Conservation (phyloP, 108 stramenopile species). For the Seminavis robusta region DNA sequence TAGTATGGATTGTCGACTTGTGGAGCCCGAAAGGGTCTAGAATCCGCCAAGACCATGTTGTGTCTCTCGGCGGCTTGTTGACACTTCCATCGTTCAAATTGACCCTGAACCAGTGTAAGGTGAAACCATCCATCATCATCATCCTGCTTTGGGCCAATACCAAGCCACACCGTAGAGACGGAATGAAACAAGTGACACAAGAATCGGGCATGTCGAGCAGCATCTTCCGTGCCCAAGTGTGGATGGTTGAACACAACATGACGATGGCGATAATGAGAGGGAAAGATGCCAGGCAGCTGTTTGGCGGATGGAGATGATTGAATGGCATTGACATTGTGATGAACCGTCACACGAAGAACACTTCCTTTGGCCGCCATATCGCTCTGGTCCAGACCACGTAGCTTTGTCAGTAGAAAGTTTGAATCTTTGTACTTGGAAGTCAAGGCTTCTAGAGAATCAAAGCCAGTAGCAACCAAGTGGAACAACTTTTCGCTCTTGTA, state of each 20-base stretch:
- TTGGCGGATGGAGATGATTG: background rate
- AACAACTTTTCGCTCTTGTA: background rate
- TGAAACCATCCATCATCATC: slow-evolving; percentile 45
- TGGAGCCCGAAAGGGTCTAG: slow-evolving; percentile 54
- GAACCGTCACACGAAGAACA: slow-evolving; percentile 17
- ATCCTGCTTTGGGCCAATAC: slow-evolving; percentile 57
- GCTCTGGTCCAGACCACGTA: too few species aligned
- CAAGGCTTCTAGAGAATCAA: slow-evolving; percentile 51
- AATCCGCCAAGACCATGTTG: slow-evolving; percentile 49
- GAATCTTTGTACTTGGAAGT: slow-evolving; percentile 48
- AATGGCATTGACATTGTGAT: slow-evolving; percentile 72
- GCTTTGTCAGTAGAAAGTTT: slow-evolving; percentile 40
- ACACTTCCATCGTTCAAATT: slow-evolving; percentile 71
- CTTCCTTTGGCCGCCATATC: too few species aligned
- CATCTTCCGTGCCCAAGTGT: slow-evolving; percentile 82
- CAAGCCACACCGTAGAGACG: too few species aligned
- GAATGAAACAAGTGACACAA: slow-evolving; percentile 77
- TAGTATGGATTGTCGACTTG: slow-evolving; percentile 28
- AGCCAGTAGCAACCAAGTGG: slow-evolving; percentile 55
- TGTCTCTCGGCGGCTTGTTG: slow-evolving; percentile 52
- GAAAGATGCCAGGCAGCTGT: background rate
- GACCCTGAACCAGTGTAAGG: slow-evolving; percentile 69
- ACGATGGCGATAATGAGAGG: too few species aligned
- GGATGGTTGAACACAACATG: slow-evolving; percentile 87
- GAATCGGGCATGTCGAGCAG: slow-evolving; percentile 63